A percentile compares a stretch with the other conserved stretches of the same genome.
These are phyloP conservation scores for Lactifluus volemus DNA, from an alignment of 768 basidiomycete genomes.

Conservation along the genomic window DNA sequence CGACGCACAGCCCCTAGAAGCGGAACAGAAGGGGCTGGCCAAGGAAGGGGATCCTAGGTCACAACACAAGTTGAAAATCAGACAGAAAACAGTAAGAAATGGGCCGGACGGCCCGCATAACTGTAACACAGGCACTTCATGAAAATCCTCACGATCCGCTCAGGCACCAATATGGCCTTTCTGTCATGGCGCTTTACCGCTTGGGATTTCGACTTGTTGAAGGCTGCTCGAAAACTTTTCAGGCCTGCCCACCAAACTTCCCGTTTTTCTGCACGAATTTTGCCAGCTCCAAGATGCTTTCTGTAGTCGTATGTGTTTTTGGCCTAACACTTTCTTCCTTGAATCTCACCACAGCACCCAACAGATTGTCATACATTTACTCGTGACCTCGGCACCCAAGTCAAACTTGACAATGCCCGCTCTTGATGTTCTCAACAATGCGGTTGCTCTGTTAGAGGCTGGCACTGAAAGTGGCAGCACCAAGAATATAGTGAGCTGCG, in stretches of 20 bases:
- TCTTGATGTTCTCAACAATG: conserved; percentile 29
- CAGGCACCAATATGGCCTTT: conserved; percentile 55
- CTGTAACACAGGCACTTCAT: conserved; percentile 54
- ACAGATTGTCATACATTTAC: conserved; percentile 37
- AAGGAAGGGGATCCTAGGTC: no score
- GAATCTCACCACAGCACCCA: neutral
- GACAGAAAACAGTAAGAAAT: no score
- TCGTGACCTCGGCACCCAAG: conserved; percentile 31
- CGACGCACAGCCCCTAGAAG: no score
- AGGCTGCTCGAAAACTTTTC: conserved; percentile 37
- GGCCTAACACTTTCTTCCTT: neutral
- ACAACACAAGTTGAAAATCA: no score
- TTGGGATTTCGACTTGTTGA: conserved; percentile 60
- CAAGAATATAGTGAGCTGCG: conserved; percentile 15
- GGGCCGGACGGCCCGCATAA: no score
- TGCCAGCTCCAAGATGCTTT: conserved; percentile 60
- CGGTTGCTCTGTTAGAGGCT: conserved; percentile 26
- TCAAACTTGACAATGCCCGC: conserved; percentile 31
- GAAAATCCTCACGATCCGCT: conserved; percentile 49
- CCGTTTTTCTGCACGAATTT: conserved; percentile 39
- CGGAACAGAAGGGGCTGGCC: no score
- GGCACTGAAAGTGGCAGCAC: conserved; percentile 22
- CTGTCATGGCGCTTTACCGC: conserved; percentile 63
- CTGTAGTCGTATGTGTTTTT: conserved; percentile 47
- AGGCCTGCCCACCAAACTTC: conserved; percentile 27